Evolutionary conservation across 441 rosid genomes (phyloP).

Genomic region (Aquilaria agallochum): DNA sequence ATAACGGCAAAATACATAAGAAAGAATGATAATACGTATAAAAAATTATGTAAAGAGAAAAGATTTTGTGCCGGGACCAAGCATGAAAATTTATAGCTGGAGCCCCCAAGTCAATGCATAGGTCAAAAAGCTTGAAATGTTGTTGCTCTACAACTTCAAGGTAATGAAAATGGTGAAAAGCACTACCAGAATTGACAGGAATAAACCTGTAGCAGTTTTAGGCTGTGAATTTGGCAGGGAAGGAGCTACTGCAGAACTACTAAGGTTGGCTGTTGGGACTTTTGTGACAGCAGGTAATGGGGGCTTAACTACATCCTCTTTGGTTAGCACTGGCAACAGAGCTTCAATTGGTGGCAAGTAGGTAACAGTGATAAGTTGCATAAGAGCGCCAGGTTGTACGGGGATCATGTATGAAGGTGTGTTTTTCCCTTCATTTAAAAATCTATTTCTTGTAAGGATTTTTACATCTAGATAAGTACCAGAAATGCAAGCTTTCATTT

Average conservation of each 20-base stretch:
- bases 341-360: slow-evolving; percentile 74
- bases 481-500: not conserved
- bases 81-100: slow-evolving; percentile 8
- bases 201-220: slow-evolving; percentile 24
- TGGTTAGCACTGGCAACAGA: slow-evolving; percentile 57
- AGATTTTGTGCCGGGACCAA: not conserved
- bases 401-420: slow-evolving; percentile 62
- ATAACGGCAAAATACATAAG: slow-evolving; percentile 2
- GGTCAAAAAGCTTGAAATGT: slow-evolving; percentile 9
- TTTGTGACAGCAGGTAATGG: slow-evolving; percentile 48
- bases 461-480: not conserved
- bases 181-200: slow-evolving; percentile 30
- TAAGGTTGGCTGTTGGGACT: slow-evolving; percentile 24
- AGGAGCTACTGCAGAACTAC: slow-evolving; percentile 22
- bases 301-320: slow-evolving; percentile 55
- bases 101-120: slow-evolving; percentile 3
- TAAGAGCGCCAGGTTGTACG: slow-evolving; percentile 47
- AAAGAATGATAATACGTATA: slow-evolving; percentile 16
- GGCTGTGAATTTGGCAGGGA: slow-evolving; percentile 36
- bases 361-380: slow-evolving; percentile 17
- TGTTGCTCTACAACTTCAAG: slow-evolving; percentile 21
- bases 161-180: slow-evolving; percentile 31
- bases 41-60: not conserved
- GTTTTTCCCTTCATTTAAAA: slow-evolving; percentile 28
- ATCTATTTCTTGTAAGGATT: slow-evolving; percentile 48